These are phyloP conservation scores for Rugosomyces carneus DNA, from an alignment of 1,284 basidiomycete species.

Conservation along the genomic window DNA sequence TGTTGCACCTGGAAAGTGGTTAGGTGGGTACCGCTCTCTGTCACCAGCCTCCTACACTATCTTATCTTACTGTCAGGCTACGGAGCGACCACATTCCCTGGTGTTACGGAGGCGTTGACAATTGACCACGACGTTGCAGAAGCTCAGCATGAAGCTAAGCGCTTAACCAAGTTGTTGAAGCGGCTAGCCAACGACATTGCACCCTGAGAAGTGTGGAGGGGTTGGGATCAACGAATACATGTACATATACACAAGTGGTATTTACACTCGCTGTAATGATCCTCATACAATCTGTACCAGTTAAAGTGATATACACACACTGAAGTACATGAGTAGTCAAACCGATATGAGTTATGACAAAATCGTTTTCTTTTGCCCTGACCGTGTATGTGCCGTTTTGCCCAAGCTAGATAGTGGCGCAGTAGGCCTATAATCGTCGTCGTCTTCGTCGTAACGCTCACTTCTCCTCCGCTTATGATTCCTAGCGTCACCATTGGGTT, in stretches of 20 bases:
- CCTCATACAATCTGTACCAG: not conserved
- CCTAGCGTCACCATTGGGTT: conserved; percentile 16
- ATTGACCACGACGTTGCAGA: conserved; percentile 60
- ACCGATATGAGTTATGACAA: conserved; percentile 1
- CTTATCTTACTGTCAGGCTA: conserved; percentile 47
- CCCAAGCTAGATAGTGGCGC: conserved; percentile 31
- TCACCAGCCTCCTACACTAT: conserved; percentile 1
- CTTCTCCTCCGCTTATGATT: conserved; percentile 26
- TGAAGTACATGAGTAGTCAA: not conserved
- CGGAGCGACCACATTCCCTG: conserved; percentile 83
- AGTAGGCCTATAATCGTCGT: conserved; percentile 41
- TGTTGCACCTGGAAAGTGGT: conserved; percentile 87
- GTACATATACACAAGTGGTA: not conserved
- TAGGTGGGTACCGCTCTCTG: conserved; percentile 46
- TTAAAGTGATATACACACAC: not conserved
- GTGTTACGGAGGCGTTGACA: conserved; percentile 73
- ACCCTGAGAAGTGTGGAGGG: conserved; percentile 14
- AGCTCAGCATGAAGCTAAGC: conserved; percentile 59
- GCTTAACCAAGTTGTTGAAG: conserved; percentile 53
- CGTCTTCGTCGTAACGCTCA: conserved; percentile 25
- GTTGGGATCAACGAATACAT: not conserved
- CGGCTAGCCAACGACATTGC: conserved; percentile 41
- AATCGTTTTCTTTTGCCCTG: conserved; percentile 22
- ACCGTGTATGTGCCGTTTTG: conserved; percentile 31
- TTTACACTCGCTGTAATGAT: not conserved